Evolutionary conservation across 768 basidiomycete species (phyloP).

Genomic region (Tricholoma sp.): DNA sequence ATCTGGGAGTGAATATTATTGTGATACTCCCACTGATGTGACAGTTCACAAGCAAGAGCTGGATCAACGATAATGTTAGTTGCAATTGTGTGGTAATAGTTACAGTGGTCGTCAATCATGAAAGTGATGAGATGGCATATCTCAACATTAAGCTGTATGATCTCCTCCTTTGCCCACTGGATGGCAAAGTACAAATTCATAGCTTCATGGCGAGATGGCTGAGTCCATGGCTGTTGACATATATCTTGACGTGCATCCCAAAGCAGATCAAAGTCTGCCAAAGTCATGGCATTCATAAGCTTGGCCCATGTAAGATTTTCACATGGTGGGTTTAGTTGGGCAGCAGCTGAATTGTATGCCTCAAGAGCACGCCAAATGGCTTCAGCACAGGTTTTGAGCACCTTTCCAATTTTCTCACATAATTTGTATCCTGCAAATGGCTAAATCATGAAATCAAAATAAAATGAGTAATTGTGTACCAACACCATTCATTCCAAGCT

Average conservation of each 20-base stretch:
- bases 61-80: not conserved
- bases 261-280: conserved; percentile 3
- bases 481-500: conserved; percentile 24
- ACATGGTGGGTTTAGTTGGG: not conserved
- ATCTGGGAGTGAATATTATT: not conserved
- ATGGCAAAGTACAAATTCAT: not conserved
- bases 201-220: not conserved
- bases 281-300: not conserved
- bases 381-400: conserved; percentile 21
- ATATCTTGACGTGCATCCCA: not conserved
- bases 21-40: not conserved
- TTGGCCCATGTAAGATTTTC: not conserved
- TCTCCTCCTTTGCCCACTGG: conserved; percentile 1
- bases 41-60: not conserved
- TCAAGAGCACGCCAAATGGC: conserved; percentile 27
- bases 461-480: not conserved
- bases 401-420: conserved; percentile 27
- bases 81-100: not conserved
- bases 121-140: not conserved
- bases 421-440: conserved; percentile 26
- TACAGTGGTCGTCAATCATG: not conserved
- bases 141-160: conserved; percentile 1
- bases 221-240: not conserved
- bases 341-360: conserved; percentile 26
- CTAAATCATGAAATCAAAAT: not conserved